Conservation (phyloP, 2,329 filamentous ascomycete species). For the Ophiostoma sp. region DNA sequence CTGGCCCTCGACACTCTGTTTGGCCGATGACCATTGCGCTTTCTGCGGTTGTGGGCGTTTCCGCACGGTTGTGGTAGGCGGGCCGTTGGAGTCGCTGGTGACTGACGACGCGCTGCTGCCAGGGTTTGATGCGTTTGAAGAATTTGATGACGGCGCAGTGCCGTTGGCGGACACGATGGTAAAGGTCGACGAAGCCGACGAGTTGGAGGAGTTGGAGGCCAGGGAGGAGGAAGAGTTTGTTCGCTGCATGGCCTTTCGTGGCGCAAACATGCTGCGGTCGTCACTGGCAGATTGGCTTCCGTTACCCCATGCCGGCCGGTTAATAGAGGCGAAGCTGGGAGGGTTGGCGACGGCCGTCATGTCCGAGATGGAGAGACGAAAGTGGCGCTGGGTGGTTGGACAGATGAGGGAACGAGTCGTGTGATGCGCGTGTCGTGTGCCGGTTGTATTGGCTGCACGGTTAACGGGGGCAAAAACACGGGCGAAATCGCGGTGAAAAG, state of each 20-base stretch:
- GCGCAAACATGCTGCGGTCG: slow-evolving; percentile 79
- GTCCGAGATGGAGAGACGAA: slow-evolving; percentile 28
- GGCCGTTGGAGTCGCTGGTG: slow-evolving; percentile 45
- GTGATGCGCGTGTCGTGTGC: slow-evolving; percentile 11
- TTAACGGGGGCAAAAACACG: not conserved
- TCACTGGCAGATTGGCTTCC: slow-evolving; percentile 50
- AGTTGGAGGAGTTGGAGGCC: slow-evolving; percentile 57
- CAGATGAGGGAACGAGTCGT: slow-evolving; percentile 17
- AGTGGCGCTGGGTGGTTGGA: too few relatives aligned
- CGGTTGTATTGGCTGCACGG: not conserved
- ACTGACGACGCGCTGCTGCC: slow-evolving; percentile 23
- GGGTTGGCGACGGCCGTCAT: slow-evolving; percentile 66
- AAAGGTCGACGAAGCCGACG: slow-evolving; percentile 55
- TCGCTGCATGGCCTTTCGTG: slow-evolving; percentile 79
- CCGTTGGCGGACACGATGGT: slow-evolving; percentile 56
- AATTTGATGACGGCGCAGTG: slow-evolving; percentile 34
- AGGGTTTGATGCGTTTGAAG: not conserved
- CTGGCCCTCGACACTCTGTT: slow-evolving; percentile 43
- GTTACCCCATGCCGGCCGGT: slow-evolving; percentile 61
- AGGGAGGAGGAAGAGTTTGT: slow-evolving; percentile 88
- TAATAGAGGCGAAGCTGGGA: slow-evolving; percentile 58
- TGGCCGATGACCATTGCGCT: slow-evolving; percentile 45
- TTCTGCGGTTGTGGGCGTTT: slow-evolving; percentile 48
- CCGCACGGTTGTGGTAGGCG: slow-evolving; percentile 45
- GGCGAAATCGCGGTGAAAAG: slow-evolving; percentile 9